These are phyloP conservation scores for Pythium guiyangense DNA, from an alignment of 352 stramenopile species.

Conservation along the genomic window DNA sequence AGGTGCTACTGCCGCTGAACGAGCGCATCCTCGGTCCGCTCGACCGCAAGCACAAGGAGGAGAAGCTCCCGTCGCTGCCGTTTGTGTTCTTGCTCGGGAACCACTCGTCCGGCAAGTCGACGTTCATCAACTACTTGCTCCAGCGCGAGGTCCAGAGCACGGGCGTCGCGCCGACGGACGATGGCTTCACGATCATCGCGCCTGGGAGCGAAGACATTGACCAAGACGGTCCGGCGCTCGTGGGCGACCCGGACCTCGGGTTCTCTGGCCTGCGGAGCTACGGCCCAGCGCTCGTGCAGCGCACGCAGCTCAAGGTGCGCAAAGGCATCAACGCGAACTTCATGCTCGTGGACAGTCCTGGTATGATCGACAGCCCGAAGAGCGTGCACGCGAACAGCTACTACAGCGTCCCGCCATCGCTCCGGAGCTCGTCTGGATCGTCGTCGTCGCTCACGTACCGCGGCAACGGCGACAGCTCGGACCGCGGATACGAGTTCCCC, in stretches of 20 bases:
- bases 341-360: constrained; percentile 98
- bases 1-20: constrained; percentile 77
- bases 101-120: constrained; percentile 98
- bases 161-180: constrained; percentile 99
- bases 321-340: constrained; percentile 92
- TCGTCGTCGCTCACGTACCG: constrained; percentile 25
- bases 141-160: constrained; percentile 95
- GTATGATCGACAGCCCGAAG: constrained; percentile 98
- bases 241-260: constrained; percentile 97
- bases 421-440: constrained; percentile 18
- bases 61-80: constrained; percentile 91
- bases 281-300: constrained; percentile 96
- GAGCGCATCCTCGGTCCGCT: constrained; percentile 83
- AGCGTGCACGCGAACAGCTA: constrained; percentile 60
- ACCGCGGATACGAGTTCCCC: constrained; percentile 97
- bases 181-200: constrained; percentile 99
- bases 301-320: constrained; percentile 98
- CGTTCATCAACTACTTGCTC: constrained; percentile 99
- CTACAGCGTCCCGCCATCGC: constrained; percentile 29
- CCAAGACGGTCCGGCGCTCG: constrained; percentile 92
- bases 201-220: constrained; percentile 95
- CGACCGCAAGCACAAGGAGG: constrained; percentile 86
- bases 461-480: constrained; percentile 45
- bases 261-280: constrained; percentile 96
- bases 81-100: constrained; percentile 99